Conservation (phyloP, 2,329 filamentous ascomycete genomes). For the Sphaerulina vaccinii region DNA sequence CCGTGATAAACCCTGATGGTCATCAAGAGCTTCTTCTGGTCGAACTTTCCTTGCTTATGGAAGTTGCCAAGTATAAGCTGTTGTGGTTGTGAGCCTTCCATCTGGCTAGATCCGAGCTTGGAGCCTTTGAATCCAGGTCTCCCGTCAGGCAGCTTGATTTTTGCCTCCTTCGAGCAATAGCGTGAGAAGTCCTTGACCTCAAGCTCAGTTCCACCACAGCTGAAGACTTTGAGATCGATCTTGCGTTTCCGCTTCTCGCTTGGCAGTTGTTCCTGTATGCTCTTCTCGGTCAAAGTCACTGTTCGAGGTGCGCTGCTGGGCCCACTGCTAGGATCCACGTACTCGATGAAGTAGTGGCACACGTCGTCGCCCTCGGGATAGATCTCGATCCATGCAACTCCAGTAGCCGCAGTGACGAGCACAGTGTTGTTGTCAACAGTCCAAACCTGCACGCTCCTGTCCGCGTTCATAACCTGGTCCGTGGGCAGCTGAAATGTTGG, state of each 20-base stretch:
- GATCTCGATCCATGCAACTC: slow-evolving; percentile 82
- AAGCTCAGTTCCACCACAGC: slow-evolving; percentile 69
- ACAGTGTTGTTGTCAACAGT: slow-evolving; percentile 75
- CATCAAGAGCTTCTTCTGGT: slow-evolving; percentile 62
- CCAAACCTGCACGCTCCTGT: slow-evolving; percentile 83
- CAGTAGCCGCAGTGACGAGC: slow-evolving; percentile 74
- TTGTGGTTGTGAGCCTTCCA: slow-evolving; percentile 67
- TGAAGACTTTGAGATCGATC: slow-evolving; percentile 71
- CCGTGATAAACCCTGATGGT: slow-evolving; percentile 76
- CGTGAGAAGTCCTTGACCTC: slow-evolving; percentile 74
- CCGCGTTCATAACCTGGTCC: slow-evolving; percentile 63
- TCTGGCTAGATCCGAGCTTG: slow-evolving; percentile 69
- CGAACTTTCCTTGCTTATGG: slow-evolving; percentile 51
- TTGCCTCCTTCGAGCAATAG: slow-evolving; percentile 67
- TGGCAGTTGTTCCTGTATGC: slow-evolving; percentile 69
- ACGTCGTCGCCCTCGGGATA: slow-evolving; percentile 75
- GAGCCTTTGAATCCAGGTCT: slow-evolving; percentile 74
- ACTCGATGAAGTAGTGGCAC: slow-evolving; percentile 81
- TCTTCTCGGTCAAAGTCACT: slow-evolving; percentile 70
- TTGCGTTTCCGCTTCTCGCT: slow-evolving; percentile 68
- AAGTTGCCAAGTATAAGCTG: slow-evolving; percentile 72
- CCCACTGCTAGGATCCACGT: slow-evolving; percentile 60
- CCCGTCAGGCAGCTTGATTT: slow-evolving; percentile 71
- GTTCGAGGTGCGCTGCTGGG: slow-evolving; percentile 65
- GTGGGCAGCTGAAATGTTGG: slow-evolving; percentile 83